phyloP scores from a whole-genome alignment of 768 basidiomycete species.

The Tricholoma sp. region DNA sequence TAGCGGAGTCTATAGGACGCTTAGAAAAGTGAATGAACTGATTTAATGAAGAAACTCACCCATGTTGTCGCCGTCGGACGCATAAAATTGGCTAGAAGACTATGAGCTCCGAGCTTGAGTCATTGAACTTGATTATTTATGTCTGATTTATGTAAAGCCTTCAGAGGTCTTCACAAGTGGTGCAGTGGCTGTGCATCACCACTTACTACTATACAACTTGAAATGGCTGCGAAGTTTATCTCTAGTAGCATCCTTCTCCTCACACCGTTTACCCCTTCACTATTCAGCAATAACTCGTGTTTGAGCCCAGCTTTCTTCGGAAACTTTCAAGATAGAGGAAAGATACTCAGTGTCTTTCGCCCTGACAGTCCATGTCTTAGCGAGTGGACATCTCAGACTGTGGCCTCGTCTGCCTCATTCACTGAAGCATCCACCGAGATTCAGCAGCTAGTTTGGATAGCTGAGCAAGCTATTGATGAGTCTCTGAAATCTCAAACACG shows the following conservation, averaged over 20 bases:
- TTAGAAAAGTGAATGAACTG: background rate
- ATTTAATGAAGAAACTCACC: conserved; percentile 14
- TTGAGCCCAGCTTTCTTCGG: conserved; percentile 50
- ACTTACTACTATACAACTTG: background rate
- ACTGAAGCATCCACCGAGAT: conserved; percentile 18
- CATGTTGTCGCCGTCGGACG: conserved; percentile 14
- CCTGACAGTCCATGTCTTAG: conserved; percentile 37
- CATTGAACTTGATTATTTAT: no score
- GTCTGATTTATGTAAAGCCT: no score
- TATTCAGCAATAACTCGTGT: conserved; percentile 40
- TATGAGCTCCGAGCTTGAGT: no score
- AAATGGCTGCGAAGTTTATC: conserved; percentile 16
- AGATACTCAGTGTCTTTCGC: conserved; percentile 41
- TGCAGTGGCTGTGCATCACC: conserved; percentile 16
- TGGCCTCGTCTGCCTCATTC: conserved; percentile 24
- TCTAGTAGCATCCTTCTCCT: conserved; percentile 33
- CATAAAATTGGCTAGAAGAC: background rate
- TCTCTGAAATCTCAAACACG: conserved; percentile 31
- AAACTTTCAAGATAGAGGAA: conserved; percentile 39
- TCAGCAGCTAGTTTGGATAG: conserved; percentile 55
- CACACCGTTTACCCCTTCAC: conserved; percentile 36
- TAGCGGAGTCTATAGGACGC: conserved; percentile 52
- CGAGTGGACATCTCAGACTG: conserved; percentile 21
- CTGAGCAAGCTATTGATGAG: conserved; percentile 47
- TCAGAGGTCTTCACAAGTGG: no score